These are phyloP conservation scores for Erythrobasidium hasegawianum DNA, from an alignment of 1,284 basidiomycete genomes.

Conservation along the genomic window DNA sequence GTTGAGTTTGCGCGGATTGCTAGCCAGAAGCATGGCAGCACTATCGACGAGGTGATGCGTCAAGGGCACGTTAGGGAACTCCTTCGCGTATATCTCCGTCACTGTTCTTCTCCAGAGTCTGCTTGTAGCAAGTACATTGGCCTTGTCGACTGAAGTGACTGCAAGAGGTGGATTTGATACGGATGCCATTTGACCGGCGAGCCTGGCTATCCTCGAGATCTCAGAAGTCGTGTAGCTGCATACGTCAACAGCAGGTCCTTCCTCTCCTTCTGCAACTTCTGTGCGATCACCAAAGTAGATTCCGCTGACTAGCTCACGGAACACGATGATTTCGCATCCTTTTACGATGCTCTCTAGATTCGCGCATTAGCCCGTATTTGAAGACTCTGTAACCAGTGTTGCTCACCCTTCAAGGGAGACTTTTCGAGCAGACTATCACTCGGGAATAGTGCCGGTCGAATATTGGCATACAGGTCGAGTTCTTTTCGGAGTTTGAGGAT, in stretches of 20 bases:
- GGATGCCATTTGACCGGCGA: constrained; percentile 89
- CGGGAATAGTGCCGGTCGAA: constrained; percentile 91
- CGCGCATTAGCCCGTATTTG: constrained; percentile 33
- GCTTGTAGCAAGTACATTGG: constrained; percentile 94
- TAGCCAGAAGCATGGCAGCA: constrained; percentile 92
- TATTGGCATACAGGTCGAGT: constrained; percentile 94
- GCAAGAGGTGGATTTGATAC: constrained; percentile 76
- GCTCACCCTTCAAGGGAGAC: constrained; percentile 86
- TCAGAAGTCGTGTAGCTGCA: constrained; percentile 88
- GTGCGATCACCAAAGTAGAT: constrained; percentile 90
- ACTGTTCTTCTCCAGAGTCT: constrained; percentile 92
- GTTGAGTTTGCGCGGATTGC: constrained; percentile 88
- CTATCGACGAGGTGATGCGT: constrained; percentile 90
- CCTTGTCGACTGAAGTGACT: constrained; percentile 96
- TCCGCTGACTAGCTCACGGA: constrained; percentile 72
- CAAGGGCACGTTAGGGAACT: constrained; percentile 79
- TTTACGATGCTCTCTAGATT: constrained; percentile 23
- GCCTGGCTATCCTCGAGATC: constrained; percentile 89
- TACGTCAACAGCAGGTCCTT: constrained; percentile 58
- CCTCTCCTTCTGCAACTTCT: constrained; percentile 59
- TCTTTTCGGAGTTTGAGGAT: constrained; percentile 87
- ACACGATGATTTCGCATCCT: constrained; percentile 74
- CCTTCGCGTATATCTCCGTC: constrained; percentile 70
- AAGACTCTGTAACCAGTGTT: constrained; percentile 69
- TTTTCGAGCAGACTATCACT: constrained; percentile 81